These are phyloP conservation scores for Hypoxylon lienhwacheense DNA, from an alignment of 495 filamentous ascomycete species.

Conservation along the genomic window DNA sequence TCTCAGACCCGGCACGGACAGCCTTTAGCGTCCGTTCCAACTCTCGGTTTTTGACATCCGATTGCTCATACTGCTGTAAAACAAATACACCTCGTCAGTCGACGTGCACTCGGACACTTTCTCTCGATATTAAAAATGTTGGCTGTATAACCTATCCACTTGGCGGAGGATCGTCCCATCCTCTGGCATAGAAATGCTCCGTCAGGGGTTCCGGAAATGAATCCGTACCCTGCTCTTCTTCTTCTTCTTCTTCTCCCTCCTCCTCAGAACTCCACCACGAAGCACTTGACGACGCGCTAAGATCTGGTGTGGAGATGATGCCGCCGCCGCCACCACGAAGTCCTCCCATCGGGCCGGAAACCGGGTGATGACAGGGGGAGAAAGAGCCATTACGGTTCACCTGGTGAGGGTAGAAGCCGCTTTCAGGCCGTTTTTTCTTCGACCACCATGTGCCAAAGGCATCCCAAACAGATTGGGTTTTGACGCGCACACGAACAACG, in stretches of 20 bases:
- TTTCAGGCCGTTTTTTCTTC: slow-evolving; percentile 9
- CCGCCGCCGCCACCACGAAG: slow-evolving; percentile 1
- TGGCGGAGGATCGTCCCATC: background rate
- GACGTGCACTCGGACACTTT: background rate
- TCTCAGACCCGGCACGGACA: slow-evolving; percentile 46
- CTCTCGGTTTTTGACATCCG: slow-evolving; percentile 53
- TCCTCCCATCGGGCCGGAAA: background rate
- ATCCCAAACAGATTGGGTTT: slow-evolving; percentile 30
- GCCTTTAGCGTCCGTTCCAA: slow-evolving; percentile 51
- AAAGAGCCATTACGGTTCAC: slow-evolving; percentile 14
- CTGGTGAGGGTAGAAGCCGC: slow-evolving; percentile 18
- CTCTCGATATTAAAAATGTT: background rate
- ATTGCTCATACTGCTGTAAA: slow-evolving; percentile 52
- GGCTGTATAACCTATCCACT: slow-evolving; percentile 9
- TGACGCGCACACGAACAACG: slow-evolving; percentile 23
- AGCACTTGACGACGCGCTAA: background rate
- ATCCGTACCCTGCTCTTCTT: too few relatives aligned
- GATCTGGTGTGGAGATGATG: background rate
- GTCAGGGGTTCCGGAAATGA: background rate
- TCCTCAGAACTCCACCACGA: background rate
- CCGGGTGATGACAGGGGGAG: slow-evolving; percentile 8
- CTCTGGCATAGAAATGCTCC: background rate
- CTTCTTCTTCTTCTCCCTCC: too few relatives aligned
- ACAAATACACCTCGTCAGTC: slow-evolving; percentile 15
- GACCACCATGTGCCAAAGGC: slow-evolving; percentile 17